Evolutionary conservation across 2,329 filamentous ascomycete species (phyloP).

Genomic region (Fusarium sp.): DNA sequence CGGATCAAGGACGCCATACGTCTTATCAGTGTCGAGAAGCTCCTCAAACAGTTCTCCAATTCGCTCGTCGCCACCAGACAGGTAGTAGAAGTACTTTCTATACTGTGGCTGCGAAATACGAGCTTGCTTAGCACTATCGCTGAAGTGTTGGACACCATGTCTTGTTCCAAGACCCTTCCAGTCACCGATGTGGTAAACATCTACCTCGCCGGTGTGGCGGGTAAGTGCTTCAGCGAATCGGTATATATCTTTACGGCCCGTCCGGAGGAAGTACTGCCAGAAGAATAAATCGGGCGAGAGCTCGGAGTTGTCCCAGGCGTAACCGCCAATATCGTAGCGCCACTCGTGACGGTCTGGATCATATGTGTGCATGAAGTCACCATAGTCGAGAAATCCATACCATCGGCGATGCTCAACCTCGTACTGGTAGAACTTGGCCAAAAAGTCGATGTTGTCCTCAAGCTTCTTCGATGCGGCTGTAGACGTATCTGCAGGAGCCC

Average conservation of each 20-base stretch:
- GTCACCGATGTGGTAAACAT: conserved; percentile 70
- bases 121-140: conserved; percentile 71
- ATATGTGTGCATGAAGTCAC: conserved; percentile 73
- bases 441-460: conserved; percentile 66
- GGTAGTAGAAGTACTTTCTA: conserved; percentile 66
- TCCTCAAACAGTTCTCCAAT: conserved; percentile 66
- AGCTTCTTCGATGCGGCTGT: conserved; percentile 52
- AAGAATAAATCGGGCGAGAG: conserved; percentile 72
- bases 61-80: conserved; percentile 69
- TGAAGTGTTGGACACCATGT: conserved; percentile 72
- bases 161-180: conserved; percentile 71
- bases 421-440: conserved; percentile 66
- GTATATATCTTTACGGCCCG: conserved; percentile 68
- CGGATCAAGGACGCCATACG: conserved; percentile 66
- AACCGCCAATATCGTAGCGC: conserved; percentile 73
- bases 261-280: conserved; percentile 72
- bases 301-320: conserved; percentile 74
- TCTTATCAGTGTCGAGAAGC: conserved; percentile 63
- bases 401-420: conserved; percentile 69
- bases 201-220: conserved; percentile 70
- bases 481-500: conserved; percentile 57
- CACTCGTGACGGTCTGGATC: conserved; percentile 69
- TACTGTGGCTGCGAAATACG: conserved; percentile 69
- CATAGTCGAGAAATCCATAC: conserved; percentile 74
- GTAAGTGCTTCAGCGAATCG: conserved; percentile 69